Conservation (phyloP, 495 filamentous ascomycete species). For the Penicillium salamii region DNA sequence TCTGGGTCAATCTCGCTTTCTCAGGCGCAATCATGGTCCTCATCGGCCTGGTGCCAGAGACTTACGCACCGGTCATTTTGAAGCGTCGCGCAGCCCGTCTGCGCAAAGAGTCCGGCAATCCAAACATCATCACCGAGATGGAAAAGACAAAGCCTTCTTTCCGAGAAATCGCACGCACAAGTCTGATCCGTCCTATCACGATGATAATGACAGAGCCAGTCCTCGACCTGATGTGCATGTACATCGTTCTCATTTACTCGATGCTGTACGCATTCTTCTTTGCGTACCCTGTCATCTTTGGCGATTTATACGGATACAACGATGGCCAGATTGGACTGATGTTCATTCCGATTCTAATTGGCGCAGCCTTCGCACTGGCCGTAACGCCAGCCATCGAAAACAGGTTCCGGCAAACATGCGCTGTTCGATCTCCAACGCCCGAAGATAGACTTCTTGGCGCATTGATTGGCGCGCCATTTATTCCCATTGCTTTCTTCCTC, state of each 20-base stretch:
- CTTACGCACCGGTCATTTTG: slow-evolving; percentile 62
- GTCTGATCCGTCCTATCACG: slow-evolving; percentile 36
- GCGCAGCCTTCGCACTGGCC: slow-evolving; percentile 56
- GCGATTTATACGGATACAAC: slow-evolving; percentile 47
- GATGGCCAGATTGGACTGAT: slow-evolving; percentile 33
- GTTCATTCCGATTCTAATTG: slow-evolving; percentile 35
- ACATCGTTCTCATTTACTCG: slow-evolving; percentile 66
- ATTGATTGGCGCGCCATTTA: slow-evolving; percentile 31
- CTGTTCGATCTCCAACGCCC: slow-evolving; percentile 21
- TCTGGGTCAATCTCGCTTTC: slow-evolving; percentile 33
- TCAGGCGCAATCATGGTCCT: slow-evolving; percentile 48
- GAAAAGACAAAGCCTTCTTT: slow-evolving; percentile 25
- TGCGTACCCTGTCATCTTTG: slow-evolving; percentile 63
- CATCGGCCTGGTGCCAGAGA: slow-evolving; percentile 54
- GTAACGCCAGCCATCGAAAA: slow-evolving; percentile 35
- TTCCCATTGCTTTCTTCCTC: slow-evolving; percentile 49
- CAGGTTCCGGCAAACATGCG: slow-evolving; percentile 26
- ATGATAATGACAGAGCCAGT: slow-evolving; percentile 51
- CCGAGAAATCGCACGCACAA: slow-evolving; percentile 45
- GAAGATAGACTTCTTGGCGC: slow-evolving; percentile 38
- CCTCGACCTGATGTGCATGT: slow-evolving; percentile 57
- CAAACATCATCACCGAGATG: slow-evolving; percentile 53
- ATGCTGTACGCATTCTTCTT: slow-evolving; percentile 74
- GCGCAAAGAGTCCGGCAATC: slow-evolving; percentile 55
- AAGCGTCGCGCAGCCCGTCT: slow-evolving; percentile 51